Evolutionary conservation across 1,139 yeast species (phyloP), one percentile per base, ranked within the genome.

Genomic region (Diutina neorugosa): DNA sequence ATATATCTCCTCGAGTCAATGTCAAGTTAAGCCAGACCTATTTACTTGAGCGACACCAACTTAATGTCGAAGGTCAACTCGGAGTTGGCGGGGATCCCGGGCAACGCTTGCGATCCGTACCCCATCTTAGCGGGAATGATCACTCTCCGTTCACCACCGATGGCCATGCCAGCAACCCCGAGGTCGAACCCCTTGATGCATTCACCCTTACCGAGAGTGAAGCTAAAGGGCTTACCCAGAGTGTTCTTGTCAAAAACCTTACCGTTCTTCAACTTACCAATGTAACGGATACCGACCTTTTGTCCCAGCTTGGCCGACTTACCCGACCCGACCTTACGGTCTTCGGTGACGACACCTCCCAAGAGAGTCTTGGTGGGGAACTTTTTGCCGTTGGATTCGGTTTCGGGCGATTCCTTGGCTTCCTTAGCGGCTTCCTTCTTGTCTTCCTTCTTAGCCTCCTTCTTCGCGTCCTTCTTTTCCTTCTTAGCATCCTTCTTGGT

Each of bases 71-170:
- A 93, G 56, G 95, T 88, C 70, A 93, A 81, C 73, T 89, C 96
- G 57, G 96, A 86, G 82, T 91, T 91, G 63, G 96, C 87, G 65
- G 98, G 98, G 63, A 93, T 88, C 59, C 98, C 98, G 63, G 98
- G 98, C 61, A 93, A 78, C 58, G 87, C 81, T 76, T 88, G 87
- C 65, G 86, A 86, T 59, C 98, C 98, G 73, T 93, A 93, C 55
- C 96, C 98, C 84, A 88, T 87, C 66, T 93, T 81, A 55, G 98
- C 84, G 62, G 99, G 99, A 62, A 94, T 88, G 58, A 89, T 79
- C 60, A 94, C 90, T 77, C 98, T 85, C 80, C 99, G 90, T 79
- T 94, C 98, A 66, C 98, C 98, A 63, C 96, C 96, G 67, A 89
- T 96, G 57, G 96, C 83, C 98, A 94, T 91, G 69, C 98, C 98